Evolutionary conservation across 768 basidiomycete genomes (phyloP), one percentile per base, ranked within the genome.

Genomic region (Rhizopogon vesiculosus): DNA sequence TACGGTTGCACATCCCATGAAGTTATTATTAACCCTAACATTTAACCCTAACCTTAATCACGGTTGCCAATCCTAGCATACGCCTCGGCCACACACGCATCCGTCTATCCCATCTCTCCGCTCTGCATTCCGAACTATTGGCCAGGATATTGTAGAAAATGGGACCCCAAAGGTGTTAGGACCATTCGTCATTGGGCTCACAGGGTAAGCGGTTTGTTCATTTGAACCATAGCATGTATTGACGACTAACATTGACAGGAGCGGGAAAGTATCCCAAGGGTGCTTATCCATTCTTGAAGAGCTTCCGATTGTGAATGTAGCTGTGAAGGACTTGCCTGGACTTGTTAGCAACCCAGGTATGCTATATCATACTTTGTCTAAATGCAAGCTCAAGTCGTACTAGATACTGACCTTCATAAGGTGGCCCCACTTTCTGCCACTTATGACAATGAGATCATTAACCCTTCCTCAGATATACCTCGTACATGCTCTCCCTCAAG

Each of bases 261-360:
- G 75, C 2, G 94, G 94, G 12, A 90, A 93, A 52, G 94, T 97
- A 0, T 78, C 92, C 0, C 74, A 85, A 59, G 94, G 94, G 7
- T 85, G 84, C 28, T 74, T 90, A 10, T 84, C 83, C 9, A 87
- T 91, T 57, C 71, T 96, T 5, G 60, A 75, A 0, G 86, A 91
- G 56, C 76, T 96, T 3, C 91, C 90, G 0, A 78, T 88, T 16
- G 71, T 78, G 56, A 76, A 74, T 42, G 78, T 94, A 0, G 59
- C 62, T 3, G 82, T 82, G 1, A 66, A 78, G 19, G 81, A 89
- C 51, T 73, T 95, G 6, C 76, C 79, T 33, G 67, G 64, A 3
- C 71, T 94, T 3, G 80, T 89, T 5, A 70, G 58, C 8, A 73
- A 79, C 55, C 74, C 78, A 41, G 73, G 87, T 87, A 60, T 15